Evolutionary conservation across 768 basidiomycete genomes (phyloP).

Genomic region (Mycena polygramma): DNA sequence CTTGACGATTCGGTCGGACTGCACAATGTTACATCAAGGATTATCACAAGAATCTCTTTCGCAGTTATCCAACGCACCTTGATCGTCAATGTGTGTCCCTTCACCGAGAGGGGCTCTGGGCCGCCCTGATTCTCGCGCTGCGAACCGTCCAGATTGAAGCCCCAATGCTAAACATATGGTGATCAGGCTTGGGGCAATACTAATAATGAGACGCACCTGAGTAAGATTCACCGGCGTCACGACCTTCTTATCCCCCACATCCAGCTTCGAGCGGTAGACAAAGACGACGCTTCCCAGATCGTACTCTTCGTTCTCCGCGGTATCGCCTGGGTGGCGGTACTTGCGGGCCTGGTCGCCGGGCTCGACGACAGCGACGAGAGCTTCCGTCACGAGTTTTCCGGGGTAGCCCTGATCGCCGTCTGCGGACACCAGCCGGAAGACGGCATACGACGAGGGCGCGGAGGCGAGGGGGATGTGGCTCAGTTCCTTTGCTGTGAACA

Average conservation of each 20-base stretch:
- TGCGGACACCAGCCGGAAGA: conserved; percentile 70
- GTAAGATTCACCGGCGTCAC: conserved; percentile 85
- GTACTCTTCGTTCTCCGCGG: conserved; percentile 51
- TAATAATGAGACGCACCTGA: conserved; percentile 58
- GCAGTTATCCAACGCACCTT: conserved; percentile 44
- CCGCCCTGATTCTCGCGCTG: conserved; percentile 51
- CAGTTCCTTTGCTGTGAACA: conserved; percentile 72
- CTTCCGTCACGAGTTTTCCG: conserved; percentile 72
- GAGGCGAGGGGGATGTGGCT: conserved; percentile 52
- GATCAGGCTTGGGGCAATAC: neutral
- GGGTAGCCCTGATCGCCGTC: conserved; percentile 82
- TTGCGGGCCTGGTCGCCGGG: conserved; percentile 48
- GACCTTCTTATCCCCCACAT: conserved; percentile 53
- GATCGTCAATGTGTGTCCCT: conserved; percentile 61
- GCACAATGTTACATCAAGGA: conserved; percentile 35
- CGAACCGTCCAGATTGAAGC: conserved; percentile 85
- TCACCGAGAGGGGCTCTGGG: conserved; percentile 60
- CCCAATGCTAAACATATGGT: conserved; percentile 73
- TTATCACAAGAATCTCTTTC: neutral
- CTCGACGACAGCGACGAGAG: conserved; percentile 62
- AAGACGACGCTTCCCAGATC: conserved; percentile 76
- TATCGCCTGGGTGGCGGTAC: conserved; percentile 45
- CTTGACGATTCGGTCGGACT: conserved; percentile 70
- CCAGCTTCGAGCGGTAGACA: conserved; percentile 79
- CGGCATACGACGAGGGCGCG: conserved; percentile 51